These are phyloP conservation scores for Boletus rubescentipes DNA, from an alignment of 768 basidiomycete genomes.

Conservation along the genomic window DNA sequence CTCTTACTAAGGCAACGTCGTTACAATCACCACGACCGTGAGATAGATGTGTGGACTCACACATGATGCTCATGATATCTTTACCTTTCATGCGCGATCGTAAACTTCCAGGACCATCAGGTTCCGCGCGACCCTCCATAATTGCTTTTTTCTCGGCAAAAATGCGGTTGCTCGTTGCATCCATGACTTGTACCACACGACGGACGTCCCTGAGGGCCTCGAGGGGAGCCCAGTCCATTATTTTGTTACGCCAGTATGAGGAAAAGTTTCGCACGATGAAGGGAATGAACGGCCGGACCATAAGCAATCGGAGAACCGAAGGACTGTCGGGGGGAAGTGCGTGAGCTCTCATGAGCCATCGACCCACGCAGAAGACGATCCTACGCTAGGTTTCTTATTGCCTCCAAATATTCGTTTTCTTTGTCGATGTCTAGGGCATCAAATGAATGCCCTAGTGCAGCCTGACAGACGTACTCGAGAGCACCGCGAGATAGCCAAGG, in stretches of 20 bases:
- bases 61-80: slow-evolving; percentile 42
- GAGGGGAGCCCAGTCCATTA: slow-evolving; percentile 35
- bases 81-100: slow-evolving; percentile 21
- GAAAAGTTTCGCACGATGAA: slow-evolving; percentile 31
- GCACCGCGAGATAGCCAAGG: slow-evolving; percentile 35
- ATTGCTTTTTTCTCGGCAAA: slow-evolving; percentile 31
- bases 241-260: slow-evolving; percentile 31
- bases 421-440: slow-evolving; percentile 26
- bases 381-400: slow-evolving; percentile 33
- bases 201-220: slow-evolving; percentile 28
- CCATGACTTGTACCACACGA: slow-evolving; percentile 30
- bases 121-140: slow-evolving; percentile 12
- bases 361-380: background rate
- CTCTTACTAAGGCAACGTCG: slow-evolving; percentile 27
- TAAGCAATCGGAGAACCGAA: slow-evolving; percentile 22
- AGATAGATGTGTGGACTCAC: slow-evolving; percentile 22
- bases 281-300: slow-evolving; percentile 34
- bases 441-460: slow-evolving; percentile 35
- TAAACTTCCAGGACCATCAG: slow-evolving; percentile 7
- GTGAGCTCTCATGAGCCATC: background rate
- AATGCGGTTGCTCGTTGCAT: slow-evolving; percentile 27
- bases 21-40: background rate
- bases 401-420: slow-evolving; percentile 28
- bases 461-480: slow-evolving; percentile 38
- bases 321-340: slow-evolving; percentile 18